Evolutionary conservation across 2,329 filamentous ascomycete species (phyloP), one percentile per base, ranked within the genome.

Genomic region (Fusarium sp.): DNA sequence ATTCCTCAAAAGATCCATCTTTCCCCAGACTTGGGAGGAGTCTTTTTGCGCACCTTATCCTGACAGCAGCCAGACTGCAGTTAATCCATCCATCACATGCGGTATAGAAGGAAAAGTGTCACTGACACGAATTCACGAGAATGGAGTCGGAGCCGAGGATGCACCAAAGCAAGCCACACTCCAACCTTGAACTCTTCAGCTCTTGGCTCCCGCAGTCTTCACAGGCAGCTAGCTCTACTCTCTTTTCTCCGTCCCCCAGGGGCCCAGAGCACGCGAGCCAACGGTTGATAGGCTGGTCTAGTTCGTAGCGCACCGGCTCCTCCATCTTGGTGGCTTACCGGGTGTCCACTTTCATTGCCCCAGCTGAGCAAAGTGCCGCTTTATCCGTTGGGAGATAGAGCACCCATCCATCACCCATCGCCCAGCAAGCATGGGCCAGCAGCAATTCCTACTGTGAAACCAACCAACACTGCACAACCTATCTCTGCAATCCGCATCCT

Each of bases 301-400:
- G 57, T 17, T n/a, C 53, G 36, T 23, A 20, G 35, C 47, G 46
- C 21, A 20, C 27, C 31, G 10, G 29, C 5, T 14, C 29, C 11
- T 18, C 23, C 29, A 20, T 41, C 36, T 49, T 29, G 23, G 48
- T 52, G 40, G 63, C 33, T 43, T 35, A 11, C 25, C 27, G 6
- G 41, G 62, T 69, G 25, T 20, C 53, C 54, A 59, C 62, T 42
- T 25, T 52, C 25, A 27, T 66, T 56, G 52, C 50, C 55, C 63
- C 50, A 64, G 64, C 58, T 65, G 61, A 62, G 42, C n/a, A 61
- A 54, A 31, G 51, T 68, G 66, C 66, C 66, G 66, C 48, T 49
- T 63, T 69, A 68, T 66, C 65, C 65, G 65, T 62, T n/a, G n/a
- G n/a, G 21, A 53, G 20, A 66, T 40, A 46, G 60, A 58, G 20